Base-by-base conservation (phyloP, 1,284 basidiomycete species). In the Rhodotorula sp. region DNA sequence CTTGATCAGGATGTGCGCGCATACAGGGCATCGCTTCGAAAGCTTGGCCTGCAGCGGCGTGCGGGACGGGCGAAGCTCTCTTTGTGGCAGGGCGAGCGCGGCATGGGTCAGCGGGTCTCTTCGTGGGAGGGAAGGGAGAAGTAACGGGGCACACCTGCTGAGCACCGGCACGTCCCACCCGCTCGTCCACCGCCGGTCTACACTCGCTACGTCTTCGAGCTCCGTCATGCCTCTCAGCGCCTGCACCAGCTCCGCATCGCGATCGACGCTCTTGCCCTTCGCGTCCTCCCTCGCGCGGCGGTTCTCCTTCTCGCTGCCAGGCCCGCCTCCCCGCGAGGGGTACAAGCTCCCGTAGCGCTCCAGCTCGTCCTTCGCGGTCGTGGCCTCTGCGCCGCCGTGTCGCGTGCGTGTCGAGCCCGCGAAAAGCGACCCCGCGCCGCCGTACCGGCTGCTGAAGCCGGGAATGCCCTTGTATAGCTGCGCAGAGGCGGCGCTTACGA, bases 1-100 rank as follows among this genome's bases (percentile, higher is more conserved):
- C 80, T 97, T 97, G 83, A 98, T 96, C 71, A 99, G 87, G 77
- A 98, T 96, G 82, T 98, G 96, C 25, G 91, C 89, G 81, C 97
- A 99, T 4, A 86, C 87, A 10, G 93, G 90, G 83, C 97, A 99
- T 12, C 97, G 91, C 82, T 98, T 98, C 5, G 94, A 94, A 62
- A 91, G 87, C 82, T 98, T 98, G 0, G 94, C 91, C 73, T 91
- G 90, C 5, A 99, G 86, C 0, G 93, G 93, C 74, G 97, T 92
- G 32, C 96, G 89, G 61, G 91, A 84, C 0, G 95, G 96, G 77
- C 88, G 88, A 25, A 95, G 85, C 55, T 94, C 90, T 59, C 91
- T 94, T 80, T 21, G 34, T 2, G 6, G n/a, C 56, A 51, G 27
- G 75, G 72, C 17, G 70, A 22, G 32, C 29, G n/a, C 15, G 21